Conservation (phyloP, 2,329 filamentous ascomycete genomes). For the Calycina herbarum region DNA sequence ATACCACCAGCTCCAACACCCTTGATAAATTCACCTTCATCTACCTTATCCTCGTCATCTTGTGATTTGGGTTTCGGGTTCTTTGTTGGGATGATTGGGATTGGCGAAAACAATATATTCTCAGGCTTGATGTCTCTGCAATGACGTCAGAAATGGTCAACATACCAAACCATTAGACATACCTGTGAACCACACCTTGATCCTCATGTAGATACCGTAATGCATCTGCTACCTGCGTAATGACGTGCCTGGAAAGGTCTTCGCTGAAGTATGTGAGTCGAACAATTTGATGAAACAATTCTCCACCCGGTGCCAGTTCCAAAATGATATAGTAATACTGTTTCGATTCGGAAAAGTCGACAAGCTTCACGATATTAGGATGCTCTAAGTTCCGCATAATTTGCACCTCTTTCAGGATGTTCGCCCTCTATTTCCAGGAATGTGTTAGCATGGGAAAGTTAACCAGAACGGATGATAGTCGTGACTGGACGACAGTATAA, state of each 20-base stretch:
- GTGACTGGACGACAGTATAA: conserved; percentile 8
- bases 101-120: conserved; percentile 91
- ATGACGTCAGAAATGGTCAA: conserved; percentile 37
- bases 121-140: conserved; percentile 95
- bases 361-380: conserved; percentile 89
- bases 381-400: conserved; percentile 98
- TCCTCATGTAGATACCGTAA: conserved; percentile 93
- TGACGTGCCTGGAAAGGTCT: conserved; percentile 90
- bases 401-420: conserved; percentile 97
- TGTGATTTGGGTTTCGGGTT: conserved; percentile 77
- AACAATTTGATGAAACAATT: conserved; percentile 98
- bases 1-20: conserved; percentile 87
- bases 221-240: conserved; percentile 90
- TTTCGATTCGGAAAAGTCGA: conserved; percentile 89
- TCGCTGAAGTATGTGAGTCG: conserved; percentile 98
- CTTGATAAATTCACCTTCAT: conserved; percentile 88
- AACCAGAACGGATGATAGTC: not conserved
- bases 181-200: conserved; percentile 96
- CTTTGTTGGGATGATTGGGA: conserved; percentile 76
- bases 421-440: conserved; percentile 68
- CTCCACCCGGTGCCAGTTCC: conserved; percentile 90
- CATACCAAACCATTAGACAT: conserved; percentile 41
- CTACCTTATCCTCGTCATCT: conserved; percentile 94
- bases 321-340: conserved; percentile 98
- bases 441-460: conserved; percentile 14